These are phyloP conservation scores for Phytophthora constricta DNA, from an alignment of 352 stramenopile genomes.

Conservation along the genomic window DNA sequence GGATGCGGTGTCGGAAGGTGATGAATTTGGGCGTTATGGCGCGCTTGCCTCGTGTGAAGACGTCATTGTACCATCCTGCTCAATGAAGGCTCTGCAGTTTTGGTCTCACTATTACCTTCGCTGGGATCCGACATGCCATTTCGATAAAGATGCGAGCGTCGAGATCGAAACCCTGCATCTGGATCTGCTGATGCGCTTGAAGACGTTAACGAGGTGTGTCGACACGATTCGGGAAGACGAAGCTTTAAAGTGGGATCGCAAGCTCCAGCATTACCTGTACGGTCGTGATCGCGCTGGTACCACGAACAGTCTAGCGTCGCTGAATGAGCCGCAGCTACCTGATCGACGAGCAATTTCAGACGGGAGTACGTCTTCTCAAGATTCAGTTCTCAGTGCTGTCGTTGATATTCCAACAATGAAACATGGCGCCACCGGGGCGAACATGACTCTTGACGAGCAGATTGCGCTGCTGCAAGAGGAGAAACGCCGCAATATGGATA, in stretches of 20 bases:
- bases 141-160: conserved; percentile 64
- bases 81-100: conserved; percentile 74
- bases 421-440: not conserved
- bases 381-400: conserved; percentile 29
- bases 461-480: conserved; percentile 46
- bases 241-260: conserved; percentile 37
- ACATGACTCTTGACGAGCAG: conserved; percentile 34
- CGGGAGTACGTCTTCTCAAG: conserved; percentile 38
- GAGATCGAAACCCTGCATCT: conserved; percentile 67
- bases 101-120: conserved; percentile 85
- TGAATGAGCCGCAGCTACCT: conserved; percentile 2
- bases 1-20: conserved; percentile 43
- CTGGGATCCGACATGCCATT: conserved; percentile 68
- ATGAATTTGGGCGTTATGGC: conserved; percentile 44
- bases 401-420: not conserved
- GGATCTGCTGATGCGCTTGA: conserved; percentile 48
- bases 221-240: conserved; percentile 36
- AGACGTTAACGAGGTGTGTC: conserved; percentile 37
- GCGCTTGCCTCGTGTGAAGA: conserved; percentile 50
- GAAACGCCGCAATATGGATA: conserved; percentile 35
- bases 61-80: conserved; percentile 72
- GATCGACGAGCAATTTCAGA: conserved; percentile 25
- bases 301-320: conserved; percentile 11
- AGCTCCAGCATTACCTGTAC: conserved; percentile 23
- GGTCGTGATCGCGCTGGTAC: not conserved